A percentile compares a stretch with the other conserved stretches of the same genome.
phyloP scores from a whole-genome alignment of 805 yeast species.

The Saturnispora gosingensis region DNA sequence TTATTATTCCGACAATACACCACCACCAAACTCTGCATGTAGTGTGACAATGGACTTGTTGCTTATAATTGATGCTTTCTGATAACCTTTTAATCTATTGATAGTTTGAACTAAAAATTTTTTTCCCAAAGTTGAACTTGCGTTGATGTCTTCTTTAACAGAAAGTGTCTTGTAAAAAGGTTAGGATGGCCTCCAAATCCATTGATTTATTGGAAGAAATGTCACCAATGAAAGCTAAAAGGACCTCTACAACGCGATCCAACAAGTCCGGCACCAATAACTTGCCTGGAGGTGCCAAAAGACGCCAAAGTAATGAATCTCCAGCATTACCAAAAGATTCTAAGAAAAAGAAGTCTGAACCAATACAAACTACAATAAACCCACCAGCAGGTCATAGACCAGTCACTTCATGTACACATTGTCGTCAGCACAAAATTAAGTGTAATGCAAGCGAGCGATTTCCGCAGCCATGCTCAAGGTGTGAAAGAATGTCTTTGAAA shows the following conservation, averaged over 20 bases:
- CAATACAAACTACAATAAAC: neutral
- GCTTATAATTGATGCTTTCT: no score
- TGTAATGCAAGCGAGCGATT: slow-evolving; percentile 82
- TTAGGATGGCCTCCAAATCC: neutral
- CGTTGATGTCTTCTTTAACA: neutral
- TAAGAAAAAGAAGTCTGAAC: slow-evolving; percentile 4
- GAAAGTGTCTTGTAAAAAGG: neutral
- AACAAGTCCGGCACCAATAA: neutral
- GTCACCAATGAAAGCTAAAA: slow-evolving; percentile 2
- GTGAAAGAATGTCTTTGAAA: slow-evolving; percentile 66
- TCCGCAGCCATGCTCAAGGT: slow-evolving; percentile 76
- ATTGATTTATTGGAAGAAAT: neutral
- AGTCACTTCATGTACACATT: slow-evolving; percentile 87
- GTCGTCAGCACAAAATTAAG: slow-evolving; percentile 88
- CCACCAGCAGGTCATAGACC: slow-evolving; percentile 60
- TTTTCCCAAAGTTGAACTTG: neutral
- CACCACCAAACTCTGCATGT: no score
- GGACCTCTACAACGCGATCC: neutral
- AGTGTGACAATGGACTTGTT: no score
- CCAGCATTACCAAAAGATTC: neutral
- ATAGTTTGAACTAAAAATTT: neutral
- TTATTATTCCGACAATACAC: neutral
- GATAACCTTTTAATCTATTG: no score
- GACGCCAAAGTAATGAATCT: neutral
- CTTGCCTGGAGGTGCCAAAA: neutral